phyloP scores from a whole-genome alignment of 2,329 filamentous ascomycete genomes.

The Phialophora chinensis region DNA sequence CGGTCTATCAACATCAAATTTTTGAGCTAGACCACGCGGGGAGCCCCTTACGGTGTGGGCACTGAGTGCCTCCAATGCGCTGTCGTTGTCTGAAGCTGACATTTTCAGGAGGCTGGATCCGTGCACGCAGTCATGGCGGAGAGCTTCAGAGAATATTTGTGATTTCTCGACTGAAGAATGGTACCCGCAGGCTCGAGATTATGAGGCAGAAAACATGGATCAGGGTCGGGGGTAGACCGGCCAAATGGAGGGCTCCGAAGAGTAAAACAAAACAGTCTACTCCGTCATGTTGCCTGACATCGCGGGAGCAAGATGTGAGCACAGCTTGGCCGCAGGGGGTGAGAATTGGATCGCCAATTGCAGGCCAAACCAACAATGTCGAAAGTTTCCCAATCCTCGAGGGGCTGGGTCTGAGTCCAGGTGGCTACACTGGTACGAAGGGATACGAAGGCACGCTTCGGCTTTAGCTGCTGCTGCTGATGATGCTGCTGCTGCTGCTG shows the following conservation, averaged over 20 bases:
- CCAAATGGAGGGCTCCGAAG: background rate
- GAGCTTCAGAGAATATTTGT: background rate
- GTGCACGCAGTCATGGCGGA: background rate
- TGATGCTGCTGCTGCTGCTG: background rate
- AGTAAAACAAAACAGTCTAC: too few relatives aligned
- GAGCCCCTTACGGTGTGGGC: conserved; percentile 1
- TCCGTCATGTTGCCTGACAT: too few relatives aligned
- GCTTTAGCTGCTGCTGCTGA: background rate
- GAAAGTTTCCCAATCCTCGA: background rate
- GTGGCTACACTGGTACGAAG: background rate
- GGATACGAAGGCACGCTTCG: background rate
- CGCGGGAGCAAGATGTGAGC: background rate
- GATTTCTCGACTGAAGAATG: background rate
- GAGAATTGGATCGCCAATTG: background rate
- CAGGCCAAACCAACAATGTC: background rate
- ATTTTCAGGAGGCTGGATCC: background rate
- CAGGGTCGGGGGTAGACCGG: background rate
- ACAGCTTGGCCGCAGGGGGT: background rate
- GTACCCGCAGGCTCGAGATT: background rate
- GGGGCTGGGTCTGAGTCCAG: background rate
- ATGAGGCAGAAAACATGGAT: background rate
- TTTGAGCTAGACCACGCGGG: background rate
- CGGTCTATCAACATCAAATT: background rate
- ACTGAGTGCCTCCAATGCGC: conserved; percentile 14
- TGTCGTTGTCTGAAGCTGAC: conserved; percentile 9